phyloP scores from a whole-genome alignment of 1,284 basidiomycete species.

The Polyporus tsugae region DNA sequence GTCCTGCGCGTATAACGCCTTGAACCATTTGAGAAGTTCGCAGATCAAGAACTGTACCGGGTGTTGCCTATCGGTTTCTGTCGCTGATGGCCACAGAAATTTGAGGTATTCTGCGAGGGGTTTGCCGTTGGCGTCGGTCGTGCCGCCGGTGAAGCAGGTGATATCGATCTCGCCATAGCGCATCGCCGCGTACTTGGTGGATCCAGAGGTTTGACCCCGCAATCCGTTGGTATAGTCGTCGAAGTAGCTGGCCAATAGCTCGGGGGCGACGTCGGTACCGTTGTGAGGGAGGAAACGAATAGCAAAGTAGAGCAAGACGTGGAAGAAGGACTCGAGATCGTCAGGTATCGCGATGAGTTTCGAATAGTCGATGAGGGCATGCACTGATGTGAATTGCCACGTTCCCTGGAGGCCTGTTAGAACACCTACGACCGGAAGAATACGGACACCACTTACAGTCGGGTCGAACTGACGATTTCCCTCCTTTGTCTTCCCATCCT shows the following conservation, averaged over 20 bases:
- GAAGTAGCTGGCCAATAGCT: neutral
- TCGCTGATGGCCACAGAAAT: neutral
- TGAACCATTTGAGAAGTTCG: neutral
- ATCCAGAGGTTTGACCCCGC: neutral
- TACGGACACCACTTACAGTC: constrained; percentile 7
- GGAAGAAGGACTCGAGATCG: constrained; percentile 26
- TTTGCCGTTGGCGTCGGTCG: neutral
- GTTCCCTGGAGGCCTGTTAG: constrained; percentile 14
- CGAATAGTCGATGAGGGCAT: constrained; percentile 2
- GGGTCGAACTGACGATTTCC: constrained; percentile 11
- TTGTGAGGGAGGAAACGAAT: constrained; percentile 1
- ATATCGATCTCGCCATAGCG: neutral
- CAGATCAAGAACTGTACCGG: neutral
- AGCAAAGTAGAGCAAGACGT: neutral
- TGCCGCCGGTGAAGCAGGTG: neutral
- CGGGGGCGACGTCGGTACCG: neutral
- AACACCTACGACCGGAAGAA: neutral
- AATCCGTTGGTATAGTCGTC: neutral
- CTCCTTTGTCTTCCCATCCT: neutral
- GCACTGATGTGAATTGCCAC: constrained; percentile 24
- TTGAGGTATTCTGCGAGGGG: neutral
- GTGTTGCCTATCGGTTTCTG: too few relatives aligned
- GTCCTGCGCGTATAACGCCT: neutral
- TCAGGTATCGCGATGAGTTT: constrained; percentile 12
- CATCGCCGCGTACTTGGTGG: neutral